Conservation (phyloP, 2,329 filamentous ascomycete species). For the Claviceps fusiformis region DNA sequence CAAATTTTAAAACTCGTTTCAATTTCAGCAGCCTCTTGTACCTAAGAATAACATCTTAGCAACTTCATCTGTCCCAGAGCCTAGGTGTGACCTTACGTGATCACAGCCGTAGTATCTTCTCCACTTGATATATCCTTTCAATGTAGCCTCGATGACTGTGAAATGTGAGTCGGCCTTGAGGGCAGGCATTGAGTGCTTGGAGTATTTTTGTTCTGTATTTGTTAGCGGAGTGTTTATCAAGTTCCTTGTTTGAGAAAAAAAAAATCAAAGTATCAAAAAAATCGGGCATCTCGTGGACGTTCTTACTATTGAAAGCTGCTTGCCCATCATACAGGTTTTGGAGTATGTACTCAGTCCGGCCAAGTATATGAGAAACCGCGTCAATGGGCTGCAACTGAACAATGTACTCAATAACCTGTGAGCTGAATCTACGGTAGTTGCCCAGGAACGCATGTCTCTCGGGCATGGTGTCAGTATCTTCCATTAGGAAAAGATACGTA, state of each 20-base stretch:
- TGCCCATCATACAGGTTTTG: constrained; percentile 61
- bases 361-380: constrained; percentile 77
- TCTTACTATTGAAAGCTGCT: constrained; percentile 50
- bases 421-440: constrained; percentile 87
- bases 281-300: not conserved
- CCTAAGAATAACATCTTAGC: constrained; percentile 11
- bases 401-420: constrained; percentile 74
- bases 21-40: constrained; percentile 41
- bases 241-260: not conserved
- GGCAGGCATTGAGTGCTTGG: constrained; percentile 57
- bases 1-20: constrained; percentile 55
- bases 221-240: constrained; percentile 2
- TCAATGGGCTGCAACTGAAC: constrained; percentile 71
- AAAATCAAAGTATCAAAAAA: too few relatives aligned
- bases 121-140: constrained; percentile 86
- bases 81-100: constrained; percentile 13
- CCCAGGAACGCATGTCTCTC: constrained; percentile 91
- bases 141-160: constrained; percentile 72
- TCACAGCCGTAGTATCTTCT: constrained; percentile 21
- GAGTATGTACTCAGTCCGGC: constrained; percentile 59
- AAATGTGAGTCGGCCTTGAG: constrained; percentile 80
- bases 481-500: constrained; percentile 68
- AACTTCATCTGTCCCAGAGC: not conserved
- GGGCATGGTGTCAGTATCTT: constrained; percentile 89
- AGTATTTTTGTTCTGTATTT: constrained; percentile 38